Evolutionary conservation across 2,329 filamentous ascomycete genomes (phyloP).

Genomic region (Sporothrix inflata): DNA sequence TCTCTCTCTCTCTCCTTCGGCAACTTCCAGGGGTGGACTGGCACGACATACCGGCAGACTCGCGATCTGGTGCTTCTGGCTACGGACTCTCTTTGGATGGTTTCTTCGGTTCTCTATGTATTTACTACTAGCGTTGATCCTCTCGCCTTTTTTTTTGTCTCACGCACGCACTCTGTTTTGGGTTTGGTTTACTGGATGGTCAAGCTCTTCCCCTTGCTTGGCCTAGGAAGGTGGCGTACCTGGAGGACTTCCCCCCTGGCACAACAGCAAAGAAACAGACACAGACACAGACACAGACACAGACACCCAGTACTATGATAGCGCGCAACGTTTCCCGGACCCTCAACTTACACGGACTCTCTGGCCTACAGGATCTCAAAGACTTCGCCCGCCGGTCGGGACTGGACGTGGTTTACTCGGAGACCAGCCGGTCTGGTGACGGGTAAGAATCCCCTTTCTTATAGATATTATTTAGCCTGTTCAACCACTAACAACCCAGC

Average conservation of each 20-base stretch:
- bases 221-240: not conserved
- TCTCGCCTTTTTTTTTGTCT: not conserved
- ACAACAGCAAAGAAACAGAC: not conserved
- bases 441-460: constrained; percentile 67
- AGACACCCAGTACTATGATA: not conserved
- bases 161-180: not conserved
- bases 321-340: constrained; percentile 50
- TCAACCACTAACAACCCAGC: constrained; percentile 50
- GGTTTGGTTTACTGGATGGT: constrained; percentile 24
- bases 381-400: constrained; percentile 97
- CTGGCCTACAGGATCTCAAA: constrained; percentile 93
- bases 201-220: constrained; percentile 16
- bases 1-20: constrained; percentile 4
- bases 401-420: constrained; percentile 96
- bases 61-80: constrained; percentile 22
- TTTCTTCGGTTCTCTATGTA: not conserved
- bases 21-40: constrained; percentile 19
- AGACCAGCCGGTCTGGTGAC: constrained; percentile 89
- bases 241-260: constrained; percentile 17
- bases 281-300: not conserved
- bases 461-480: not conserved
- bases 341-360: constrained; percentile 74
- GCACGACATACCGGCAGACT: constrained; percentile 1
- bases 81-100: constrained; percentile 18
- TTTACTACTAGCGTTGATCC: not conserved